Evolutionary conservation across 2,329 filamentous ascomycete species (phyloP), one percentile per base, ranked within the genome.

Genomic region (Aspergillus glaucus): DNA sequence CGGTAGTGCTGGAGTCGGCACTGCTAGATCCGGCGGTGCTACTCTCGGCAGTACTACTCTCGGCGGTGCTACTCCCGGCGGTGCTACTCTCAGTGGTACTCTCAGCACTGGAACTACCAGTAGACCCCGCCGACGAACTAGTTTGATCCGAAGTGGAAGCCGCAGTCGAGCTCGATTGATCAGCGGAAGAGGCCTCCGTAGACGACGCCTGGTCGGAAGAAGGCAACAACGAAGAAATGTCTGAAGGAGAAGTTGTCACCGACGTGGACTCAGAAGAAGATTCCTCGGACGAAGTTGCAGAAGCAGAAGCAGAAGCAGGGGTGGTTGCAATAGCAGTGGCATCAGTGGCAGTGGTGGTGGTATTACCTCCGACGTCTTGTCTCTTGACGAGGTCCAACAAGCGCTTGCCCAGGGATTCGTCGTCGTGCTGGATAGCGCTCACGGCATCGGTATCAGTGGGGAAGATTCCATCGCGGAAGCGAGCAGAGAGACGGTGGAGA

Each of bases 381-480:
- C 85, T 79, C 67, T 81, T 82, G 34, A 80, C 85, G 49, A 89
- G 69, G 49, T 81, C 79, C 48, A 85, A 75, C 48, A 85, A 75
- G 50, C 79, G 79, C 8, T 77, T 80, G 15, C 84, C 83, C 34
- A 87, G 72, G 34, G 77, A 74, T 19, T 81, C 77, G 61, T 87
- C 78, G 54, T 79, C 76, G 40, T 74, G 72, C 67, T 82, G 79
- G 24, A 86, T 75, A 30, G 78, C 80, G 64, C 86, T 79, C 47
- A 86, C 74, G 22, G 83, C 84, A 9, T 77, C 73, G 55, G 75
- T 76, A 60, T 86, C 84, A 54, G 81, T 80, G 54, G 79, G 76
- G 64, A 84, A 87, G 48, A 87, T 77, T 50, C 85, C 85, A 61
- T 87, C 79, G 62, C 82, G 78, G 68, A 84, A 88, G 61, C 80